Conservation (phyloP, 169 alveolate genomes). For the Ichthyophthirius multifiliis region DNA sequence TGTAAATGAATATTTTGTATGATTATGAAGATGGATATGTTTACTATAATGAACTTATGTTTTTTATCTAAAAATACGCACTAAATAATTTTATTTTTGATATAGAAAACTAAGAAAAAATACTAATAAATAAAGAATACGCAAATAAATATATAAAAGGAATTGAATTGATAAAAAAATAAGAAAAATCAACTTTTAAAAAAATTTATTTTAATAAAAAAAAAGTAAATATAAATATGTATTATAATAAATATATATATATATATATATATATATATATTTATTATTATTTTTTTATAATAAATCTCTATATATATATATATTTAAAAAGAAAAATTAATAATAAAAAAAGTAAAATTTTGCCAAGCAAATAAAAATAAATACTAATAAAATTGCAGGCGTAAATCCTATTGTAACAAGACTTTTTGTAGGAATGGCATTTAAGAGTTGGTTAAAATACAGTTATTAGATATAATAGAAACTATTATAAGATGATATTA, state of each 20-base stretch:
- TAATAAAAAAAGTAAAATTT: not conserved
- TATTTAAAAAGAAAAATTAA: not conserved
- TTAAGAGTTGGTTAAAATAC: not conserved
- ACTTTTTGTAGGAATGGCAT: constrained; percentile 1
- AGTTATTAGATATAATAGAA: not conserved
- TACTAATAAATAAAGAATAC: too few species aligned
- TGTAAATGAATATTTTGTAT: constrained; percentile 11
- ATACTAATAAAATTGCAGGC: not conserved
- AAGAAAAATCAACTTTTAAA: not conserved
- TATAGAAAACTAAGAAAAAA: too few species aligned
- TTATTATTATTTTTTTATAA: too few species aligned
- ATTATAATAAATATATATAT: not conserved
- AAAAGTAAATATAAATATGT: not conserved
- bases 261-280: too few species aligned
- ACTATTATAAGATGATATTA: not conserved
- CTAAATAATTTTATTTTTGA: too few species aligned
- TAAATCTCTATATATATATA: too few species aligned
- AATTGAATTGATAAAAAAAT: not conserved
- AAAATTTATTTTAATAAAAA: not conserved
- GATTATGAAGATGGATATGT: constrained; percentile 1
- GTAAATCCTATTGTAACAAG: not conserved
- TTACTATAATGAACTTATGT: not conserved
- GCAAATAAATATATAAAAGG: not conserved
- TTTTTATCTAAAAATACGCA: not conserved
- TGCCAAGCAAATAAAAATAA: not conserved